Conservation (phyloP, 208 protist genomes). For the Jaenimonas drosophilae region DNA sequence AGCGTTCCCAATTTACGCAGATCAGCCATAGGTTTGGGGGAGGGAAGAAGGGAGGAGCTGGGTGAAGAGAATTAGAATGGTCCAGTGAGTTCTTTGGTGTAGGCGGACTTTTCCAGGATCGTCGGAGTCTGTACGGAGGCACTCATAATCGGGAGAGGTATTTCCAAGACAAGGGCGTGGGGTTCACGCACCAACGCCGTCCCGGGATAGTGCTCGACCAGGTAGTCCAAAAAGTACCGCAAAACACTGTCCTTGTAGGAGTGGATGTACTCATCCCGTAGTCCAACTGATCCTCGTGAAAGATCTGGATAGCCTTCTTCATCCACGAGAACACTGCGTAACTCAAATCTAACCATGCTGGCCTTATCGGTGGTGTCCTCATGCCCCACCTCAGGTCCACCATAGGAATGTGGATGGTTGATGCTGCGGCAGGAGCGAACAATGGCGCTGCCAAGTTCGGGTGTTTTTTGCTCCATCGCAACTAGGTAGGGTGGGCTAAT, state of each 20-base stretch:
- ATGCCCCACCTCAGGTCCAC: no score
- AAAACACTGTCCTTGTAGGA: conserved; percentile 34
- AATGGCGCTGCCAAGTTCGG: background rate
- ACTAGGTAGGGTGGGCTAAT: conserved; percentile 20
- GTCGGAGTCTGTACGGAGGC: conserved; percentile 47
- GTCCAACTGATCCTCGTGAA: conserved; percentile 13
- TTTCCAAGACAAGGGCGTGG: conserved; percentile 53
- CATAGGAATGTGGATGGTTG: no score
- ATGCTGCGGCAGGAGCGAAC: no score
- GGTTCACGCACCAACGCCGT: conserved; percentile 37
- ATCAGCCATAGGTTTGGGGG: background rate
- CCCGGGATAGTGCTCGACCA: conserved; percentile 53
- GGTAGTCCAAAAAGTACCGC: conserved; percentile 58
- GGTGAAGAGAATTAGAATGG: conserved; percentile 24
- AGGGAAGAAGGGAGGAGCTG: background rate
- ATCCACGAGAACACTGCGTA: conserved; percentile 32
- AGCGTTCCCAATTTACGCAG: background rate
- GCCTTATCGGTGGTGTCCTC: no score
- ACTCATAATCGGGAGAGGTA: conserved; percentile 50
- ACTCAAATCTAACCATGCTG: conserved; percentile 54
- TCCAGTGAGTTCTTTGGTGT: conserved; percentile 36
- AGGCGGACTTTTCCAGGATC: conserved; percentile 40
- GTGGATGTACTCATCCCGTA: conserved; percentile 2
- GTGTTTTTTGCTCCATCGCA: background rate
- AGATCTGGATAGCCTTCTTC: conserved; percentile 5